Evolutionary conservation across 106 monocot species (phyloP), one percentile per base, ranked within the genome.

Genomic region (Dendrobium chrysotoxum): DNA sequence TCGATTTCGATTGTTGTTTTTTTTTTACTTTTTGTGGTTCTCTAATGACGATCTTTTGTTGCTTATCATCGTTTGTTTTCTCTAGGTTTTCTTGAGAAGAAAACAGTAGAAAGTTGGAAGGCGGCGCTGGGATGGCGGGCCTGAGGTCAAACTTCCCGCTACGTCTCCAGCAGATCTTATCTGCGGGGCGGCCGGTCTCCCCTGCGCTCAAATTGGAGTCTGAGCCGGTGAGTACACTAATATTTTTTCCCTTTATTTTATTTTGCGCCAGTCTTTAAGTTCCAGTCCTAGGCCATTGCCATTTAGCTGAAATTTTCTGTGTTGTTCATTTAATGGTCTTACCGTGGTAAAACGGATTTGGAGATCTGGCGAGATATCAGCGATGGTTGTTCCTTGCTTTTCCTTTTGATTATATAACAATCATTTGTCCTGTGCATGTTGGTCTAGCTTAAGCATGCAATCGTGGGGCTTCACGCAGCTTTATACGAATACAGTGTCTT

Each of bases 81-180:
- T 80, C 38, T 76, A 80, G 86, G 53, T 83, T 84, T 40, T 75
- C 68, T 64, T 64, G 47, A 68, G 46, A 76, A 39, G 66, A 31
- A 47, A 35, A 25, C 28, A 17, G 40, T 12, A 20, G 39, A 57
- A 53, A 78, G 57, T 58, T 78, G 75, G 26, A 44, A 65, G 45
- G 71, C 61, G 15, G 81, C 75, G 64, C 25, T 85, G 86, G 53
- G 85, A 92, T 92, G 95, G 87, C 92, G 70, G 81, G 64, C 40
- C 86, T 83, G 31, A 80, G 91, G 79, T 79, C 91, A 71, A 88
- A 76, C 81, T 85, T 95, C 26, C 92, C 95, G 25, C 80, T 91
- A 79, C 87, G 95, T 47, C 87, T 95, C 77, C 92, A 93, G 89
- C 95, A 93, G 87, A 87, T 95, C 84, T 65, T 95, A 53, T 86